phyloP scores from a whole-genome alignment of 495 filamentous ascomycete species.

The Penicillium mononematosum region DNA sequence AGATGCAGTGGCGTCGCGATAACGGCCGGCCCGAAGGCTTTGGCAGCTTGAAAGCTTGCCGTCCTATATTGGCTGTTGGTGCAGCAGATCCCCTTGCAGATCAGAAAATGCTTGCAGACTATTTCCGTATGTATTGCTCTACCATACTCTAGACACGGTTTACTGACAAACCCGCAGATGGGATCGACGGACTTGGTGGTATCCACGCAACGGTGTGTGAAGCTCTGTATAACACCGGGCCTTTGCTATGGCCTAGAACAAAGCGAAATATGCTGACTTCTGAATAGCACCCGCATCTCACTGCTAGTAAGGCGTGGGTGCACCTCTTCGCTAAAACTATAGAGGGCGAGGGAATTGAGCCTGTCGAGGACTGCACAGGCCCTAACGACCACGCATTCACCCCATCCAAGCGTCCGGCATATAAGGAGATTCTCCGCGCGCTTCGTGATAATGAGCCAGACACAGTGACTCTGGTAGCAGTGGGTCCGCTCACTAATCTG shows the following conservation, averaged over 20 bases:
- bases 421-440: constrained; percentile 81
- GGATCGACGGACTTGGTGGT: constrained; percentile 85
- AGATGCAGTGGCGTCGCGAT: constrained; percentile 76
- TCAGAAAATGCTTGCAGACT: constrained; percentile 79
- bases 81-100: constrained; percentile 82
- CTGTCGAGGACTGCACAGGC: constrained; percentile 33
- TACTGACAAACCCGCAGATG: constrained; percentile 58
- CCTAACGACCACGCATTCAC: constrained; percentile 57
- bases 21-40: constrained; percentile 67
- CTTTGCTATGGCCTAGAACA: neutral
- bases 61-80: constrained; percentile 83
- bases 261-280: constrained; percentile 12
- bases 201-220: constrained; percentile 72
- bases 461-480: constrained; percentile 83
- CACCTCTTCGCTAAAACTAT: constrained; percentile 64
- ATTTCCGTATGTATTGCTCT: constrained; percentile 69
- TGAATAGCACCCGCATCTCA: constrained; percentile 79
- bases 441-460: constrained; percentile 74
- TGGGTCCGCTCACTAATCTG: constrained; percentile 89
- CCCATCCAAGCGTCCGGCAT: constrained; percentile 66
- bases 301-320: constrained; percentile 80
- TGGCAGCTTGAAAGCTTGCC: constrained; percentile 60
- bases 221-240: neutral
- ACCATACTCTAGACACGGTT: neutral
- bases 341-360: constrained; percentile 37